Conservation (phyloP, 129 eudicot genomes). For the Flaveria brownii region DNA sequence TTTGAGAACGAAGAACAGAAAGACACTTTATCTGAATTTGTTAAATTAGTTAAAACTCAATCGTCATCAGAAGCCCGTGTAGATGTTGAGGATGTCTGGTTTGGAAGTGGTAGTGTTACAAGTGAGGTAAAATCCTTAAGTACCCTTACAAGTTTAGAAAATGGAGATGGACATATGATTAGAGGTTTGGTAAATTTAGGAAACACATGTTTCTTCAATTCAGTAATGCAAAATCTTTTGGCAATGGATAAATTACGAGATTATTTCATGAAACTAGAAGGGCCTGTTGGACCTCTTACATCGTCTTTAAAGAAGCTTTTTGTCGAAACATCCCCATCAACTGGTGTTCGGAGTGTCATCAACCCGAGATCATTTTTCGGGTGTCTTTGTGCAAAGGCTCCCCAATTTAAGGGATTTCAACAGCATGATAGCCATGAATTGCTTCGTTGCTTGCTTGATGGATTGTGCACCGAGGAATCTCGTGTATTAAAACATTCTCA, state of each 20-base stretch:
- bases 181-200: conserved; percentile 84
- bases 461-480: conserved; percentile 66
- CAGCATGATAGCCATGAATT: conserved; percentile 98
- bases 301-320: conserved; percentile 67
- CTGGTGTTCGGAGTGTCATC: conserved; percentile 47
- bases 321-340: conserved; percentile 48
- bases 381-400: conserved; percentile 72
- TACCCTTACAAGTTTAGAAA: conserved; percentile 26
- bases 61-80: conserved; percentile 41
- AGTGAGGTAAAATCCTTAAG: conserved; percentile 41
- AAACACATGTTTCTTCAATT: conserved; percentile 93
- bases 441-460: conserved; percentile 94
- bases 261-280: conserved; percentile 49
- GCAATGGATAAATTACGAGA: conserved; percentile 63
- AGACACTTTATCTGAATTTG: conserved; percentile 54
- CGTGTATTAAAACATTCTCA: conserved; percentile 47
- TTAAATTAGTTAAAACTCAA: conserved; percentile 51
- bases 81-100: conserved; percentile 81
- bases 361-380: conserved; percentile 74
- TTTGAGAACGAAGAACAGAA: conserved; percentile 48
- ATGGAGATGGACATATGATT: conserved; percentile 44
- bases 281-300: conserved; percentile 68
- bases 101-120: conserved; percentile 61
- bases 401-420: conserved; percentile 88
- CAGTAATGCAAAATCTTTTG: conserved; percentile 77